phyloP scores from a whole-genome alignment of 148 eudicot genomes.

The Arbutus unedo region DNA sequence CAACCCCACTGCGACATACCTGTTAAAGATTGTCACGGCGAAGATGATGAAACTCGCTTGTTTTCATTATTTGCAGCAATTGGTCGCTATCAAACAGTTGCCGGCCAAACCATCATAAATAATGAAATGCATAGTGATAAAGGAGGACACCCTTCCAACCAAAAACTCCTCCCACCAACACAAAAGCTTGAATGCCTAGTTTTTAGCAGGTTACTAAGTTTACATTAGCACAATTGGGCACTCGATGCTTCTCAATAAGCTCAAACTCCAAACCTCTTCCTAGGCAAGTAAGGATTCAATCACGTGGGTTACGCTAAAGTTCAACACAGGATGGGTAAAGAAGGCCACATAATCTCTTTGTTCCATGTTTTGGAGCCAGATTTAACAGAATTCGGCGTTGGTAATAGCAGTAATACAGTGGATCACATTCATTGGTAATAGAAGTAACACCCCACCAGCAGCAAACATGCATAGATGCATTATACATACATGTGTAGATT shows the following conservation, averaged over 20 bases:
- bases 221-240: neutral
- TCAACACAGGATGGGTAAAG: neutral
- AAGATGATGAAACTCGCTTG: neutral
- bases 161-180: neutral
- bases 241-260: neutral
- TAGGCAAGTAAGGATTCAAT: neutral
- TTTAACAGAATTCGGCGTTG: neutral
- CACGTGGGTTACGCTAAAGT: neutral
- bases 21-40: too few relatives aligned
- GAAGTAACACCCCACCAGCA: neutral
- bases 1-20: too few relatives aligned
- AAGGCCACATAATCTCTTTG: neutral
- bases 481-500: conserved; percentile 7
- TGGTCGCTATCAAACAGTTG: neutral
- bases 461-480: conserved; percentile 11
- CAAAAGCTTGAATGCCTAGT: neutral
- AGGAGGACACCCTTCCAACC: neutral
- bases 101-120: neutral
- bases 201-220: neutral
- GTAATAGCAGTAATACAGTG: neutral
- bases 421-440: neutral
- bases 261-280: neutral
- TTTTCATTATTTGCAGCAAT: neutral
- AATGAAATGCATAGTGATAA: neutral
- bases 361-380: neutral